Conservation (phyloP, 2,329 filamentous ascomycete genomes). For the Clonostachys sp. region DNA sequence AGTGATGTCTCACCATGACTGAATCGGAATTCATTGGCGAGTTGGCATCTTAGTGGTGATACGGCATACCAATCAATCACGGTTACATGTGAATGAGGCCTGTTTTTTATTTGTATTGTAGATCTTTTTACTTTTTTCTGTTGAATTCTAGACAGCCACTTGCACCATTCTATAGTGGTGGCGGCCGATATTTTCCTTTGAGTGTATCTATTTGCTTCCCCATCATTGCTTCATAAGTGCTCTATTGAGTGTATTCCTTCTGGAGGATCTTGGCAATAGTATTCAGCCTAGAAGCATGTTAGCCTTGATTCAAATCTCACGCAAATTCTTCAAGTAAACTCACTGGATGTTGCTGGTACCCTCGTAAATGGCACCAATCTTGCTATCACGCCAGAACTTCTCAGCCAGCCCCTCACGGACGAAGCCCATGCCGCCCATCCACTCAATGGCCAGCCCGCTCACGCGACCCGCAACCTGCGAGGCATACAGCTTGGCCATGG, state of each 20-base stretch:
- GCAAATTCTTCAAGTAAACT: slow-evolving; percentile 16
- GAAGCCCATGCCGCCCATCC: slow-evolving; percentile 99
- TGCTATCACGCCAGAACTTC: slow-evolving; percentile 97
- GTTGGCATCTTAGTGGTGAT: too few species aligned
- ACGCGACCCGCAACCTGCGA: slow-evolving; percentile 90
- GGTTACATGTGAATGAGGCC: too few species aligned
- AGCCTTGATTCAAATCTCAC: slow-evolving; percentile 11
- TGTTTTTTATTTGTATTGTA: too few species aligned
- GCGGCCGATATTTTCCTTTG: too few species aligned
- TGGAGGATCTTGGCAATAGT: slow-evolving; percentile 60
- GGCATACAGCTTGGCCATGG: slow-evolving; percentile 96
- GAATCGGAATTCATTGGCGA: too few species aligned
- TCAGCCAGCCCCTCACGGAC: slow-evolving; percentile 93
- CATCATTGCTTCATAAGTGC: not conserved
- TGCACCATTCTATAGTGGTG: too few species aligned
- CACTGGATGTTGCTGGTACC: slow-evolving; percentile 77
- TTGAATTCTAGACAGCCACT: too few species aligned
- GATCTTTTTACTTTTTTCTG: too few species aligned
- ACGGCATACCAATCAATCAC: too few species aligned
- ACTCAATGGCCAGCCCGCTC: slow-evolving; percentile 83
- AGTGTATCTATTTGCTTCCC: too few species aligned
- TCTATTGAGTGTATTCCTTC: slow-evolving; percentile 51
- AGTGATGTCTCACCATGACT: too few species aligned
- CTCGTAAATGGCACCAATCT: slow-evolving; percentile 98
- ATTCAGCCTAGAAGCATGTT: slow-evolving; percentile 35